These are phyloP conservation scores for Fusarium compactum DNA, from an alignment of 2,329 filamentous ascomycete species.

Conservation along the genomic window DNA sequence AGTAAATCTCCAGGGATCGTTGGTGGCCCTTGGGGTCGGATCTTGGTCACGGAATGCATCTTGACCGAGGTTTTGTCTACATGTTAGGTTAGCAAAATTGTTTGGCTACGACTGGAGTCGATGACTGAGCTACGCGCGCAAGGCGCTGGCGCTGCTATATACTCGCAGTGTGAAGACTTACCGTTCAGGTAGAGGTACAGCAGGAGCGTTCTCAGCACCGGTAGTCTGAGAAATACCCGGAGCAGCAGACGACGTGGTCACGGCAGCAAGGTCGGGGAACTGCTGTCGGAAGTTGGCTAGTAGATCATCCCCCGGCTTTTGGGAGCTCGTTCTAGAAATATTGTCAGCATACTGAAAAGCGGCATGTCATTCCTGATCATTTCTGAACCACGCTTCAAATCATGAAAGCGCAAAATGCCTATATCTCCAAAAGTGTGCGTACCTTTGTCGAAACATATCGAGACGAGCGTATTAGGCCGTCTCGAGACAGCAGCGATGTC, in stretches of 20 bases:
- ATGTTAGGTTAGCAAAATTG: conserved; percentile 26
- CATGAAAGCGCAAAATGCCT: not conserved
- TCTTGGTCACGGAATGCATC: conserved; percentile 75
- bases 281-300: conserved; percentile 85
- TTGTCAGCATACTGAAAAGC: conserved; percentile 13
- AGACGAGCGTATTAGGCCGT: conserved; percentile 36
- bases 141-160: not conserved
- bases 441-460: conserved; percentile 51
- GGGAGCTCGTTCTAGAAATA: conserved; percentile 74
- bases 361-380: not conserved
- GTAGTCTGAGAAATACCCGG: conserved; percentile 54
- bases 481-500: conserved; percentile 33
- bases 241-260: conserved; percentile 60
- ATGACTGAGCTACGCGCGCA: not conserved
- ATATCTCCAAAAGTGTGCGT: conserved; percentile 11
- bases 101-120: not conserved
- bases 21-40: conserved; percentile 81
- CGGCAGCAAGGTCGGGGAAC: conserved; percentile 78
- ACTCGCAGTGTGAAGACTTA: conserved; percentile 34
- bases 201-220: conserved; percentile 46
- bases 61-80: conserved; percentile 45
- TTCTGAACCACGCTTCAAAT: not conserved
- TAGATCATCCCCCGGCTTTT: conserved; percentile 88
- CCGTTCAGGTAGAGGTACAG: conserved; percentile 46
- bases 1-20: conserved; percentile 88